Conservation (phyloP, 1,139 yeast genomes). For the Pichia sp. region DNA sequence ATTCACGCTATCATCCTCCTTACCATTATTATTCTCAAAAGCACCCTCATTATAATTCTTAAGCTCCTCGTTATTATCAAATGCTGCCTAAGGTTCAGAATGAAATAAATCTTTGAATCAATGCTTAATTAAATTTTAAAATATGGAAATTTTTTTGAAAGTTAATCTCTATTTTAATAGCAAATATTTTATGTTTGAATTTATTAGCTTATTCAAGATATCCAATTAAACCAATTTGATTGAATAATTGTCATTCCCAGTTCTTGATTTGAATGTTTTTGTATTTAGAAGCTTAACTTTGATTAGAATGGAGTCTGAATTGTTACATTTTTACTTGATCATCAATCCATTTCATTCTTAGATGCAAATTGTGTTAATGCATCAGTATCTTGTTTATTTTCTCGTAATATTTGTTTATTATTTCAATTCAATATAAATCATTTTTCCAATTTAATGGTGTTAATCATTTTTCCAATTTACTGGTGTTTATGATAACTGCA, state of each 20-base stretch:
- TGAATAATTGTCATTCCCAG: constrained; percentile 9
- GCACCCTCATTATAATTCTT: neutral
- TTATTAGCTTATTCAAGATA: constrained; percentile 52
- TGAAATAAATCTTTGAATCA: constrained; percentile 39
- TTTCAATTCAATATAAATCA: constrained; percentile 13
- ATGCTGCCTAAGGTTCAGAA: constrained; percentile 8
- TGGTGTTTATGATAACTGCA: constrained; percentile 25
- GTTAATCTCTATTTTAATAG: constrained; percentile 42
- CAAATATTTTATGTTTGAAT: constrained; percentile 60
- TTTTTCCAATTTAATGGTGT: neutral
- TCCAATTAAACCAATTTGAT: constrained; percentile 8
- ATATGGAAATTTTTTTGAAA: constrained; percentile 32
- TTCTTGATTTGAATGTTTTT: constrained; percentile 12
- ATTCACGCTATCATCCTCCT: constrained; percentile 1
- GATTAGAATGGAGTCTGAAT: constrained; percentile 60
- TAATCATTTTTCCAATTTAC: constrained; percentile 3
- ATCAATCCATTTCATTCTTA: constrained; percentile 36
- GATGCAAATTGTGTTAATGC: constrained; percentile 72
- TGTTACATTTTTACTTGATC: constrained; percentile 37
- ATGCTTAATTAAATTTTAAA: constrained; percentile 41
- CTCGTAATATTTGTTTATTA: constrained; percentile 58
- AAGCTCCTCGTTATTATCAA: neutral
- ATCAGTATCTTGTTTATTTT: constrained; percentile 59
- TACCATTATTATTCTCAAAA: constrained; percentile 4
- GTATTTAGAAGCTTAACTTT: constrained; percentile 15